Percentiles rank a stretch among this genome's conserved stretches.
Conservation (phyloP, 257 asterid genomes). For the Solanum chiquidenum region DNA sequence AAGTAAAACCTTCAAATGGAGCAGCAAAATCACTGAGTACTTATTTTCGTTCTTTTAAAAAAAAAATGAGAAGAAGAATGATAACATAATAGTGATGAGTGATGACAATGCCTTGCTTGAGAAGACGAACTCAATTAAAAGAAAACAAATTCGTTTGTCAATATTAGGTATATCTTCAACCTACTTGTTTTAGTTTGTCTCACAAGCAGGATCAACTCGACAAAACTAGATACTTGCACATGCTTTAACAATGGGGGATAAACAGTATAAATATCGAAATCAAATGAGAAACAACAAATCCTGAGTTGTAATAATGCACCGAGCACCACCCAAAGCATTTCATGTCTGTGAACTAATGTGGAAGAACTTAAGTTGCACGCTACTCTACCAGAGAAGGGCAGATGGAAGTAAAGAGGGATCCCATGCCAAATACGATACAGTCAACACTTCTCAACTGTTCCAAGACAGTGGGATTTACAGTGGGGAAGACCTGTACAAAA, state of each 20-base stretch:
- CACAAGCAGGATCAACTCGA: neutral
- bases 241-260: neutral
- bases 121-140: neutral
- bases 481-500: slow-evolving; percentile 71
- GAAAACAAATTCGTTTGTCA: neutral
- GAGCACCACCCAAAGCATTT: neutral
- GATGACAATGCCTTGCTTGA: neutral
- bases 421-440: slow-evolving; percentile 88
- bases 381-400: slow-evolving; percentile 84
- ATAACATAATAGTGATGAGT: neutral
- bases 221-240: neutral
- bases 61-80: neutral
- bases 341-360: neutral
- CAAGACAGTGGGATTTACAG: slow-evolving; percentile 58
- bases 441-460: slow-evolving; percentile 67
- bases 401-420: slow-evolving; percentile 86
- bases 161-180: neutral
- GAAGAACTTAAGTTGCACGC: neutral
- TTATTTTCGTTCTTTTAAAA: neutral
- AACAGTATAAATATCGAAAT: neutral
- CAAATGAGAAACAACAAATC: neutral
- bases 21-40: neutral
- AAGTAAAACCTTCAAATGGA: slow-evolving; percentile 59
- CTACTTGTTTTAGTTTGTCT: neutral
- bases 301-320: neutral